Evolutionary conservation across 2,329 filamentous ascomycete genomes (phyloP), one percentile per base, ranked within the genome.

Genomic region (Penicillium freii): DNA sequence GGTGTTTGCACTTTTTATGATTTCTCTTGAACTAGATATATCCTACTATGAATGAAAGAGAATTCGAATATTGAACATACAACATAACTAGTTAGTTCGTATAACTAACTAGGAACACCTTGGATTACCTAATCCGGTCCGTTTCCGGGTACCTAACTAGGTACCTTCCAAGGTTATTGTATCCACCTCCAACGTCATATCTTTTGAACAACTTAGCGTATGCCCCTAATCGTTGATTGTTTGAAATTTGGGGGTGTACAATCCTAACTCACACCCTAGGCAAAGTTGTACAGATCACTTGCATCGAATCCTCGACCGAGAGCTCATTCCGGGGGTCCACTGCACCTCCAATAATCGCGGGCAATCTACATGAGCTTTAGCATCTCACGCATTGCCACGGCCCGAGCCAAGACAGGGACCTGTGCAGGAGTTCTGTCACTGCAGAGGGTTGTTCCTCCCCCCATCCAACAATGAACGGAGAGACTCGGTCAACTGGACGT

Each of bases 181-280:
- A 49, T 50, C 44, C 52, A 42, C 52, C 25, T 8, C n/a, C 36
- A 54, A 50, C 52, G 52, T 54, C 52, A 54, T 54, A 36, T 25
- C 15, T 27, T 38, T 38, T 19, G 25, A 33, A 34, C 31, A 31
- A 27, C 34, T 23, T 25, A 27, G 17, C 17, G 21, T 27, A 17
- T 47, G 34, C 31, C 45, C 44, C 36, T 43, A 17, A 33, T 33
- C 19, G 8, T 25, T 21, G 27, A 53, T 46, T 38, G 13, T 5
- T 53, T 10, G 23, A n/a, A 33, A 47, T 53, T 31, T 13, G 43
- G 29, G 13, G 51, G 21, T 45, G 13, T 21, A 15, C 8, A 45
- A 27, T 39, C 21, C 31, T 21, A 42, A 21, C 21, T 27, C 23
- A 31, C 13, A 43, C 15, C 23, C 4, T 29, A 47, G 31, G 19